Base-by-base conservation (phyloP, 2,329 filamentous ascomycete genomes). In the Cladosporium sp. region DNA sequence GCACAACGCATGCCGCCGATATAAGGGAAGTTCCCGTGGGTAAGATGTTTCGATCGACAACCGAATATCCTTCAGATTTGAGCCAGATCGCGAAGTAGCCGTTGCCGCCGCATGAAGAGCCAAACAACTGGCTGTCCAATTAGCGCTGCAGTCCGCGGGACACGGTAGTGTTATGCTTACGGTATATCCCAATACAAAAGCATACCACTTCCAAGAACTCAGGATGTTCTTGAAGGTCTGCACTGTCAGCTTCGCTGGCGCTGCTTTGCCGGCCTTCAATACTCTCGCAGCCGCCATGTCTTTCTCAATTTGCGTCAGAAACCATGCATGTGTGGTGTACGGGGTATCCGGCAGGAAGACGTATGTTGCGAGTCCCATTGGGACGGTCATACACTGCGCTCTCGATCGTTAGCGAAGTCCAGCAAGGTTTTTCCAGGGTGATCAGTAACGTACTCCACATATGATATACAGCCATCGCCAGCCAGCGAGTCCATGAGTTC, bases 31-130 rank as follows among this genome's bases (percentile, higher is more conserved):
- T 49, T 17, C 51, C 51, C 9, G 84, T 78, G 0, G 78, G 80
- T 0, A 80, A 77, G 0, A 79, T 80, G 40, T 85, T 82, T 11
- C 87, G 88, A 2, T 87, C 83, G 56, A 60, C 61, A 58, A 81
- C 67, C 0, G 73, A 74, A 64, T 82, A 81, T 28, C 75, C 74
- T 0, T 75, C 76, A 39, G 75, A 58, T 47, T 70, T 78, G 0
- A 79, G 67, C 61, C 67, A 79, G 69, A 77, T 78, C 69, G 67
- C 77, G 63, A 88, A 87, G 0, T 49, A 49, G 25, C 43, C 43
- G 12, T 49, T 49, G n/a, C 43, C 43, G 7, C 43, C 43, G 25
- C 43, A 49, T 2, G 43, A 49, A 9, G 20, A 49, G 15, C 43
- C 43, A 9, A 30, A 49, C 25, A 49, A 25, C 43, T 49, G 17